phyloP scores from a whole-genome alignment of 2,329 filamentous ascomycete genomes.

The Calonectria henricotiae region DNA sequence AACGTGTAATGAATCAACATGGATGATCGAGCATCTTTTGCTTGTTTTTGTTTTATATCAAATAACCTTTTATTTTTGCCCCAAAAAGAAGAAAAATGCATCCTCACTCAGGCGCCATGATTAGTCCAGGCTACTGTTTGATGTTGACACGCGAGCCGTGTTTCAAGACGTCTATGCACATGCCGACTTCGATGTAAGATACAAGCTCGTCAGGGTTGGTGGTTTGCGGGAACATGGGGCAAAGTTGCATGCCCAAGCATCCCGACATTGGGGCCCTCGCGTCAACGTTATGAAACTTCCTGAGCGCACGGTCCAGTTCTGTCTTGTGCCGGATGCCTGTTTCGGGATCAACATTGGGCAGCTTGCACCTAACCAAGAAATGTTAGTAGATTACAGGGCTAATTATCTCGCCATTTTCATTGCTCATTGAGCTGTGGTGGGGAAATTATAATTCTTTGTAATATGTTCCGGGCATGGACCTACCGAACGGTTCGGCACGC shows the following conservation, averaged over 20 bases:
- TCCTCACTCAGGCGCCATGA: not conserved
- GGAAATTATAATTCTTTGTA: constrained; percentile 13
- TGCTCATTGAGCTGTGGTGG: not conserved
- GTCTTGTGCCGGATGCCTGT: constrained; percentile 70
- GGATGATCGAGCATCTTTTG: constrained; percentile 38
- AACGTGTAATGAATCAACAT: constrained; percentile 42
- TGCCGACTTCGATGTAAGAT: constrained; percentile 70
- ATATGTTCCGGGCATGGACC: constrained; percentile 43
- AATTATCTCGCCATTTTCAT: constrained; percentile 28
- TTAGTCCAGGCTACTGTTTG: constrained; percentile 37
- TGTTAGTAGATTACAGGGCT: not conserved
- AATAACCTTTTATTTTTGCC: constrained; percentile 24
- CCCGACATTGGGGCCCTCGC: constrained; percentile 71
- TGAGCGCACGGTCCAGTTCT: constrained; percentile 74
- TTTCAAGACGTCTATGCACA: constrained; percentile 68
- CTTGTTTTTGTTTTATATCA: constrained; percentile 33
- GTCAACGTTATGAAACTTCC: constrained; percentile 74
- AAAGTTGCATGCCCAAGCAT: constrained; percentile 78
- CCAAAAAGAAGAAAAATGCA: not conserved
- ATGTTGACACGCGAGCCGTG: constrained; percentile 64
- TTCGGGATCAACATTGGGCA: constrained; percentile 79
- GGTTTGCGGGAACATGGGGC: constrained; percentile 66
- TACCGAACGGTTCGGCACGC: constrained; percentile 78
- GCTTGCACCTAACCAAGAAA: constrained; percentile 69
- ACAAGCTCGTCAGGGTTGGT: constrained; percentile 55